Evolutionary conservation across 306 rosid species (phyloP).

Genomic region (Begonia masoniana): DNA sequence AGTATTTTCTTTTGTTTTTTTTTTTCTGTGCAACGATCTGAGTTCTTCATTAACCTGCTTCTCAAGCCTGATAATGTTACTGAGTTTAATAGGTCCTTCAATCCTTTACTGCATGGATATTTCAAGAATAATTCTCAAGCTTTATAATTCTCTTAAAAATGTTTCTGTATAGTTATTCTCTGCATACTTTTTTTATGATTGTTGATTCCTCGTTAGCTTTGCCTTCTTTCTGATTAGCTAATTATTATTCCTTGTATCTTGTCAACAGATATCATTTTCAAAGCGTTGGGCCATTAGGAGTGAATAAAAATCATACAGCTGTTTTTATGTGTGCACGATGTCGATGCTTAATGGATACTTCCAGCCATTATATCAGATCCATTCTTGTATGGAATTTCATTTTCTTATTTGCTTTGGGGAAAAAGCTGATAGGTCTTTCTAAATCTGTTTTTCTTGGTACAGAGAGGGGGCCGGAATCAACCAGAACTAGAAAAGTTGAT

Average conservation of each 20-base stretch:
- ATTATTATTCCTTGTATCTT: conserved; percentile 12
- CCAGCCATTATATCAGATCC: conserved; percentile 27
- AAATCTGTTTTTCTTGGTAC: conserved; percentile 21
- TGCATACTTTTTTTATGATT: too few species aligned
- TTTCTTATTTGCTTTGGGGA: conserved; percentile 4
- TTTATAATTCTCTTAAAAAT: too few species aligned
- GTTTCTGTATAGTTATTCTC: too few species aligned
- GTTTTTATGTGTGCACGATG: conserved; percentile 44
- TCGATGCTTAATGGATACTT: conserved; percentile 31
- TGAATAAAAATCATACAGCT: conserved; percentile 13
- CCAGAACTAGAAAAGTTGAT: conserved; percentile 40
- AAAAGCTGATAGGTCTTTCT: conserved; percentile 2
- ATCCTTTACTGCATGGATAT: too few species aligned
- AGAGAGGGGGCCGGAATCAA: conserved; percentile 40
- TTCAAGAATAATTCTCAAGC: too few species aligned
- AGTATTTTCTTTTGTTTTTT: conserved; percentile 7
- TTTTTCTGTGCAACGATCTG: not conserved
- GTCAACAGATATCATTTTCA: conserved; percentile 67
- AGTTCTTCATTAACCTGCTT: not conserved
- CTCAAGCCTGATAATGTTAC: not conserved
- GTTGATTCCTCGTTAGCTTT: too few species aligned
- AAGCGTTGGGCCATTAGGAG: conserved; percentile 37
- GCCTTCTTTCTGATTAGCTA: conserved; percentile 10
- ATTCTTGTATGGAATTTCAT: conserved; percentile 36
- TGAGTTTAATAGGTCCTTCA: not conserved